Evolutionary conservation across 805 yeast genomes (phyloP).

Genomic region (Nakazawaea molendinolei): DNA sequence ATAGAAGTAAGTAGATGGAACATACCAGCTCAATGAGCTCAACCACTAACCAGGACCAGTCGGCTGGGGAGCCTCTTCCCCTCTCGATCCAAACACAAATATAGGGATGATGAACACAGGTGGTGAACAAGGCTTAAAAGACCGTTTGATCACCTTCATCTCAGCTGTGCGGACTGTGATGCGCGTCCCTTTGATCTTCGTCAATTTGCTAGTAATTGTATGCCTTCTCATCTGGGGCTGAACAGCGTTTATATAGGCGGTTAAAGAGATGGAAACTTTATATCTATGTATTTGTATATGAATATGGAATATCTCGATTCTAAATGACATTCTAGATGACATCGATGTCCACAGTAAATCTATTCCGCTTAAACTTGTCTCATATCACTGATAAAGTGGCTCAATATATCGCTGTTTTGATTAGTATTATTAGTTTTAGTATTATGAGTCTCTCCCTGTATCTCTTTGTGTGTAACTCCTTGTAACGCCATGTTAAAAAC

Average conservation of each 20-base stretch:
- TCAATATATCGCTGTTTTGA: slow-evolving; percentile 1
- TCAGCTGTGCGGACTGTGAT: slow-evolving; percentile 53
- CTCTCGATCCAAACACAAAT: slow-evolving; percentile 6
- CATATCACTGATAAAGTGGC: slow-evolving; percentile 5
- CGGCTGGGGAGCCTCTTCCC: slow-evolving; percentile 20
- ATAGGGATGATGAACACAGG: slow-evolving; percentile 18
- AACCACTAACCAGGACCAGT: slow-evolving; percentile 17
- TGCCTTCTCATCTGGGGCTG: slow-evolving; percentile 49
- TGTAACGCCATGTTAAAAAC: too few species aligned
- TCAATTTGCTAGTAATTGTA: slow-evolving; percentile 42
- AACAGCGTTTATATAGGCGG: too few species aligned
- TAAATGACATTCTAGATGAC: too few species aligned
- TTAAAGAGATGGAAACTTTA: neutral
- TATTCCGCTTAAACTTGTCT: too few species aligned
- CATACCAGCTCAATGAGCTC: slow-evolving; percentile 18
- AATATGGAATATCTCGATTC: too few species aligned
- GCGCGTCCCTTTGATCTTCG: slow-evolving; percentile 48
- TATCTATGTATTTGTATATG: too few species aligned
- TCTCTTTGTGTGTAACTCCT: too few species aligned
- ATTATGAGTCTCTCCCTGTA: too few species aligned
- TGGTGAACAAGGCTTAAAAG: slow-evolving; percentile 27
- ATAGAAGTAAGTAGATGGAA: slow-evolving; percentile 39
- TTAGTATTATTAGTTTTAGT: too few species aligned
- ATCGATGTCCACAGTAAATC: too few species aligned
- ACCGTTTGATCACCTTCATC: slow-evolving; percentile 44